These are phyloP conservation scores for Capillidium heterosporum DNA, from an alignment of 371 early-diverging fungal genomes.

Conservation along the genomic window DNA sequence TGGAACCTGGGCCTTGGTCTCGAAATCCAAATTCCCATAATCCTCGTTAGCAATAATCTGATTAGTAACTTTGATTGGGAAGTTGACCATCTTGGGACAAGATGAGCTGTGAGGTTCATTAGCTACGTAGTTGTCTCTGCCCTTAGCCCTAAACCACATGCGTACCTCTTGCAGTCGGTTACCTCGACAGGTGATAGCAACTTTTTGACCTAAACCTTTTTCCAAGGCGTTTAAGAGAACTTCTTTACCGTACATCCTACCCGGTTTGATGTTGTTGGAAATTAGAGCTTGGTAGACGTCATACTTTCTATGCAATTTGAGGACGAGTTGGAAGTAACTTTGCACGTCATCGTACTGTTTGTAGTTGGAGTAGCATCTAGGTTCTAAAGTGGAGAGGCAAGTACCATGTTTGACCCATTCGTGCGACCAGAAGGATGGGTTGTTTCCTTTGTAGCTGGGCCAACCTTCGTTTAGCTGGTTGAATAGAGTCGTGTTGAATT, in stretches of 20 bases:
- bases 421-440: slow-evolving; percentile 27
- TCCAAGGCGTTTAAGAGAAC: slow-evolving; percentile 29
- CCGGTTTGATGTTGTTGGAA: slow-evolving; percentile 37
- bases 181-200: slow-evolving; percentile 22
- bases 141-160: slow-evolving; percentile 15
- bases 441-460: slow-evolving; percentile 45
- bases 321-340: slow-evolving; percentile 29
- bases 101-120: not conserved
- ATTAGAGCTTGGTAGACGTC: slow-evolving; percentile 33
- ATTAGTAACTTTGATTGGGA: not conserved
- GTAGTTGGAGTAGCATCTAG: slow-evolving; percentile 27
- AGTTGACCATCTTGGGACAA: not conserved
- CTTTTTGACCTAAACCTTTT: slow-evolving; percentile 21
- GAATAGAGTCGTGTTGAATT: slow-evolving; percentile 15
- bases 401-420: slow-evolving; percentile 74
- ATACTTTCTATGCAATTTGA: slow-evolving; percentile 28
- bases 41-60: too few species aligned
- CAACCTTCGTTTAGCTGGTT: slow-evolving; percentile 41
- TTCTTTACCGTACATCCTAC: slow-evolving; percentile 23
- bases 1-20: too few species aligned
- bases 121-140: slow-evolving; percentile 1
- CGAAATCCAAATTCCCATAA: too few species aligned
- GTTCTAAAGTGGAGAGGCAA: slow-evolving; percentile 43
- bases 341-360: slow-evolving; percentile 27
- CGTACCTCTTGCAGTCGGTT: slow-evolving; percentile 17